phyloP scores from a whole-genome alignment of 108 stramenopile species.

The Discostella pseudostelligera region DNA sequence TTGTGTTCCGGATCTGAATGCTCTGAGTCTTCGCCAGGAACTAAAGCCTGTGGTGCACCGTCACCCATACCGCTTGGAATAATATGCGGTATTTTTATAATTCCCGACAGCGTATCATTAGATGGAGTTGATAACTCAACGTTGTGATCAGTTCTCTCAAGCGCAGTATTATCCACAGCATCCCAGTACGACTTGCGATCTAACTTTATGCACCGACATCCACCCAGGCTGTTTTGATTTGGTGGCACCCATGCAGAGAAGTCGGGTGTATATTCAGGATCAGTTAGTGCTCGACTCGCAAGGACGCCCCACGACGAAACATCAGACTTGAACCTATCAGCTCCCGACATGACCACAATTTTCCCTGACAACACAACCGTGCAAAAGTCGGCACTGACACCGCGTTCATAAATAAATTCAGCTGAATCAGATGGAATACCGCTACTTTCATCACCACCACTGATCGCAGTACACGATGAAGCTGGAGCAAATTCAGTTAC shows the following conservation, averaged over 20 bases:
- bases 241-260: constrained; percentile 80
- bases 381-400: constrained; percentile 58
- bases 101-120: background rate
- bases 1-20: background rate
- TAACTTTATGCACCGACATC: constrained; percentile 73
- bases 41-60: background rate
- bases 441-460: constrained; percentile 25
- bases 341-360: constrained; percentile 79
- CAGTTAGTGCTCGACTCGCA: constrained; percentile 63
- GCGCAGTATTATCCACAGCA: constrained; percentile 74
- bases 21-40: background rate
- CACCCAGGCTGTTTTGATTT: constrained; percentile 43
- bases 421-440: constrained; percentile 52
- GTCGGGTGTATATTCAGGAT: constrained; percentile 67
- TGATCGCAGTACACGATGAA: constrained; percentile 23
- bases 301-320: constrained; percentile 87
- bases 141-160: constrained; percentile 52
- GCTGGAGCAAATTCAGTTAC: constrained; percentile 55
- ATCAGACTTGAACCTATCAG: constrained; percentile 83
- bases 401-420: constrained; percentile 70
- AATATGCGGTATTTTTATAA: background rate
- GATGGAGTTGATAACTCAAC: background rate
- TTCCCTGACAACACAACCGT: constrained; percentile 87
- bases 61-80: background rate
- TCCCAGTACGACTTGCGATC: constrained; percentile 48